Base-by-base conservation (phyloP, 352 stramenopile species). In the Blastocystis hominis region DNA sequence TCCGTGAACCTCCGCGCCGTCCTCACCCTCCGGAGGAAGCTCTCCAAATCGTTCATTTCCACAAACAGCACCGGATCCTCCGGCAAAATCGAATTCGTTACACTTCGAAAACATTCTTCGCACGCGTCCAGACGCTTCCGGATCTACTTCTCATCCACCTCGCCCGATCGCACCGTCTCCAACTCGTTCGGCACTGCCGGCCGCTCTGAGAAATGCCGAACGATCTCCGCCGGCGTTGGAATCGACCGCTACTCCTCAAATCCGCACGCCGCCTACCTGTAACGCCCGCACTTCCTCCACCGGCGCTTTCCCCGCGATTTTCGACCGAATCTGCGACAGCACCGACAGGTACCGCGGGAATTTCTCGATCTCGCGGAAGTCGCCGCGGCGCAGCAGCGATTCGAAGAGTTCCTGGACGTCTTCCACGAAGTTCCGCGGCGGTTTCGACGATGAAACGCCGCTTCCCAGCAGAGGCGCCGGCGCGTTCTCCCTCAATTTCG, bases 31-130 rank as follows among this genome's bases (percentile, higher is more conserved):
- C 24, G 10, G 24, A 84, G 34, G 38, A 47, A 66, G 34, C 24
- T 34, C 4, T 66, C 3, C 72, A 84, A 30, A 50, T 66, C 36
- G 55, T 84, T 84, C 72, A 84, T 64, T 53, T 84, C 72, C 72
- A 84, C 72, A 53, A 68, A 84, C 56, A 84, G 38, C n/a, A 84
- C 72, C 13, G 72, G 72, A 46, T 84, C 72, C 46, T 84, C 72
- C 5, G 72, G 72, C 10, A 84, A 24, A 2, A 84, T 30, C 17
- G 24, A 13, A 36, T 47, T 20, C 13, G 47, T 68, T 17, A 53
- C 40, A 24, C 47, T 36, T 24, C 5, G 3, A 15, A 68, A 47
- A 4, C 20, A 66, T 1, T 38, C 9, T n/a, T 84, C 55, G 44
- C 72, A 84, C 1, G 72, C 47, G 10, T 47, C 6, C 56, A 84